These are phyloP conservation scores for Diaporthe longicolla DNA, from an alignment of 2,329 filamentous ascomycete genomes.

Conservation along the genomic window DNA sequence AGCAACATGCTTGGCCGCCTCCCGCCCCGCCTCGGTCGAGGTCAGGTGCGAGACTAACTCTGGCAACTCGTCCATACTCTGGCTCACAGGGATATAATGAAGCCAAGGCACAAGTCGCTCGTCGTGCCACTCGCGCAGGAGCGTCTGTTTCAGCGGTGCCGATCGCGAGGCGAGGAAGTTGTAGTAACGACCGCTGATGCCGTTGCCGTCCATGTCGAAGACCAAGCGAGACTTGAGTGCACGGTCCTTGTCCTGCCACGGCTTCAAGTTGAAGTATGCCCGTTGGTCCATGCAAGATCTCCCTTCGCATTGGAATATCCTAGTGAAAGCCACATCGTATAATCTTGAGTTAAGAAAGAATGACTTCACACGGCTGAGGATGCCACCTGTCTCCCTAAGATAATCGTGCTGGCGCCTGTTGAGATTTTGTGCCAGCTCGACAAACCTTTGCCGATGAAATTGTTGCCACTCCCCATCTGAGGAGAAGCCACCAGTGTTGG, in stretches of 20 bases:
- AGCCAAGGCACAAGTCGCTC: conserved; percentile 69
- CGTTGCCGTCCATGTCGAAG: conserved; percentile 70
- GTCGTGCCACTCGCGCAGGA: conserved; percentile 71
- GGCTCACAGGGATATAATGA: conserved; percentile 69
- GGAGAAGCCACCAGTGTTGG: conserved; percentile 37
- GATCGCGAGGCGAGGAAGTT: conserved; percentile 63
- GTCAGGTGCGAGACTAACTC: conserved; percentile 65
- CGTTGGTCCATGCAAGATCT: conserved; percentile 42
- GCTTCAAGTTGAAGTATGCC: conserved; percentile 42
- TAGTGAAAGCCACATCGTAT: conserved; percentile 41
- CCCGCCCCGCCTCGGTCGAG: conserved; percentile 60
- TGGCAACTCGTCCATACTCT: conserved; percentile 64
- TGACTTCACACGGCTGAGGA: conserved; percentile 5
- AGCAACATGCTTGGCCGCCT: conserved; percentile 65
- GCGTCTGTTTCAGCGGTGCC: conserved; percentile 64
- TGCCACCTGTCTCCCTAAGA: conserved; percentile 4
- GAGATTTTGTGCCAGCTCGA: conserved; percentile 35
- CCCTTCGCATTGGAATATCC: conserved; percentile 35
- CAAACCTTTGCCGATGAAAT: conserved; percentile 41
- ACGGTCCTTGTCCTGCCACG: conserved; percentile 37
- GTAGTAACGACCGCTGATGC: conserved; percentile 68
- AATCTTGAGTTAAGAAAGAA: conserved; percentile 35
- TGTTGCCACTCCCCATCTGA: conserved; percentile 27
- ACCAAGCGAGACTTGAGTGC: conserved; percentile 57
- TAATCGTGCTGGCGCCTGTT: conserved; percentile 1